Evolutionary conservation across 176 grass and related monocot species (phyloP), one percentile per base, ranked within the genome.

Genomic region (Musa troglodytarum): DNA sequence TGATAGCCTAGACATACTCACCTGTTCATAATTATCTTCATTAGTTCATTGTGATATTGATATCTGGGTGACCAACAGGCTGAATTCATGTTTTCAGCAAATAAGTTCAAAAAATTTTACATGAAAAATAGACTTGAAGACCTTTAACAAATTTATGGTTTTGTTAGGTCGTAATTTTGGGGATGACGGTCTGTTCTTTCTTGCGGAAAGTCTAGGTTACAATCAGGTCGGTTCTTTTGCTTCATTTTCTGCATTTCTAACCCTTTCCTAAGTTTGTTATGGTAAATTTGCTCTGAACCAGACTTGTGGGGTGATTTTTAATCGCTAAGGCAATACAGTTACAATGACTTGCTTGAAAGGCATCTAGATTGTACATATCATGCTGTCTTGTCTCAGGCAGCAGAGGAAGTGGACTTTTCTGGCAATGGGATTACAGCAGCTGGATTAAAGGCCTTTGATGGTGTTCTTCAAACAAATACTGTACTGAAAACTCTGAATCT

Each of bases 131-230:
- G 1, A 71, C n/a, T 15, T 63, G 15, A 20, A 51, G 21, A 61
- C 10, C 11, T 72, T 62, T 62, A 76, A 59, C 51, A 73, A 67
- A 74, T 22, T 87, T 62, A 50, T 70, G 68, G 25, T 69, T 63
- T 80, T 74, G 68, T 71, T 79, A 99, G 95, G 90, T 59, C 90
- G 89, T 54, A 89, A 94, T 77, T 94, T 99, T 87, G 95, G 95
- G 24, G 95, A 99, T 72, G 95, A 94, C 52, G 95, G 95, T 21
- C 52, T 94, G 1, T 99, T 91, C 74, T 99, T 99, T 78, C 90
- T 99, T 69, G 95, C 95, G 50, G 95, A 99, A 89, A 94, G 95
- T 78, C 82, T 99, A 80, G 95, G 86, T 51, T 93, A 94, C 84
- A 94, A 92, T 86, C 92, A 94, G 84, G 95, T 99, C 13, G 68